Percentiles rank a stretch among this genome's conserved stretches.
Evolutionary conservation across 1,284 basidiomycete species (phyloP).

Genomic region (Cryptococcus sp.): DNA sequence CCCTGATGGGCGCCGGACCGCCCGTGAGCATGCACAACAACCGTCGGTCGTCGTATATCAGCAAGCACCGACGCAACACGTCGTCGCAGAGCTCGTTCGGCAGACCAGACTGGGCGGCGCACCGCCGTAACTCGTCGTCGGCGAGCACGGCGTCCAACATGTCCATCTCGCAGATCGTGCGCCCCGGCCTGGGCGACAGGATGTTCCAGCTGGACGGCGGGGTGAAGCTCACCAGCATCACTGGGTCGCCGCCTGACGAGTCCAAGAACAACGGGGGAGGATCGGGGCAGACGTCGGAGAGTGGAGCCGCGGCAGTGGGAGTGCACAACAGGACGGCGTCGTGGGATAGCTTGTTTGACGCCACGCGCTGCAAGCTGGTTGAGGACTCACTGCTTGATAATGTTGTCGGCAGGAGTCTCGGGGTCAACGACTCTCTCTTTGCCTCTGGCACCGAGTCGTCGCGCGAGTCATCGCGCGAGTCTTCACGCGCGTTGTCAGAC

Average conservation of each 20-base stretch:
- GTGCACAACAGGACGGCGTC: slow-evolving; percentile 10
- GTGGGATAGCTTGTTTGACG: slow-evolving; percentile 41
- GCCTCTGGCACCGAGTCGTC: slow-evolving; percentile 47
- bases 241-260: slow-evolving; percentile 61
- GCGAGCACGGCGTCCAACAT: slow-evolving; percentile 67
- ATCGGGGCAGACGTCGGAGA: neutral
- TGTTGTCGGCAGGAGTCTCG: slow-evolving; percentile 25
- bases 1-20: slow-evolving; percentile 47
- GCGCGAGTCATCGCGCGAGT: slow-evolving; percentile 55
- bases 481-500: slow-evolving; percentile 49
- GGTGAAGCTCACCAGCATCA: slow-evolving; percentile 62
- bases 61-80: slow-evolving; percentile 50
- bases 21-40: slow-evolving; percentile 69
- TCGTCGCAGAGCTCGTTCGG: slow-evolving; percentile 60
- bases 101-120: slow-evolving; percentile 62
- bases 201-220: slow-evolving; percentile 71
- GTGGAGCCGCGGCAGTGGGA: neutral
- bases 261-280: neutral
- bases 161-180: slow-evolving; percentile 58
- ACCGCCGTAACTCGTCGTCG: slow-evolving; percentile 58
- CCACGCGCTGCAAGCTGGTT: slow-evolving; percentile 28
- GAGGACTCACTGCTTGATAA: slow-evolving; percentile 64
- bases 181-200: slow-evolving; percentile 78
- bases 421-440: slow-evolving; percentile 61
- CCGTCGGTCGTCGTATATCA: slow-evolving; percentile 31